Evolutionary conservation across 2,329 filamentous ascomycete species (phyloP).

Genomic region (Aspergillus sp.): DNA sequence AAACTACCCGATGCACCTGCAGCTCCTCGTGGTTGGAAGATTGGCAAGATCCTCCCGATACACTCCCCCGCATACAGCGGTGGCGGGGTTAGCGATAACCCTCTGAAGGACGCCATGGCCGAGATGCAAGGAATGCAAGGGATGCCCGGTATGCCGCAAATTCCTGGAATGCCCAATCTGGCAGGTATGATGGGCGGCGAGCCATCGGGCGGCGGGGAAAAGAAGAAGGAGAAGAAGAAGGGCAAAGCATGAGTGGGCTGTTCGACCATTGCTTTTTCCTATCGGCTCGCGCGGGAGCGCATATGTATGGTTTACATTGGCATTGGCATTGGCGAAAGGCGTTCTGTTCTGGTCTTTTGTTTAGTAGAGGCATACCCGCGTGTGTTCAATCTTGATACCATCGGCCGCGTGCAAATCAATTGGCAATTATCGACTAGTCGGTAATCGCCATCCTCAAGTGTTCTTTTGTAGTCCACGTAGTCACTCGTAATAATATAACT

Average conservation of each 20-base stretch:
- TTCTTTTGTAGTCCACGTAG: not conserved
- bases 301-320: constrained; percentile 35
- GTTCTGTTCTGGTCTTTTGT: constrained; percentile 30
- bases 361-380: constrained; percentile 17
- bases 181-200: constrained; percentile 53
- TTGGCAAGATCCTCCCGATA: constrained; percentile 78
- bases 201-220: constrained; percentile 32
- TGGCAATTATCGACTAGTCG: not conserved
- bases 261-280: constrained; percentile 4
- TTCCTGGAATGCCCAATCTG: constrained; percentile 52
- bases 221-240: constrained; percentile 53
- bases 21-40: constrained; percentile 86
- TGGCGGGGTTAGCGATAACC: constrained; percentile 89
- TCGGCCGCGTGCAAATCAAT: not conserved
- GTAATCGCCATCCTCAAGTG: not conserved
- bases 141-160: constrained; percentile 43
- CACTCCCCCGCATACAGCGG: constrained; percentile 88
- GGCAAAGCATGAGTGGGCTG: constrained; percentile 37
- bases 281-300: constrained; percentile 17
- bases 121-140: constrained; percentile 68
- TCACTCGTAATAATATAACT: not conserved
- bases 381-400: constrained; percentile 22
- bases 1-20: constrained; percentile 72
- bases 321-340: constrained; percentile 40
- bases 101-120: constrained; percentile 95